Base-by-base conservation (phyloP, 257 asterid genomes). In the Salvia hispanica region DNA sequence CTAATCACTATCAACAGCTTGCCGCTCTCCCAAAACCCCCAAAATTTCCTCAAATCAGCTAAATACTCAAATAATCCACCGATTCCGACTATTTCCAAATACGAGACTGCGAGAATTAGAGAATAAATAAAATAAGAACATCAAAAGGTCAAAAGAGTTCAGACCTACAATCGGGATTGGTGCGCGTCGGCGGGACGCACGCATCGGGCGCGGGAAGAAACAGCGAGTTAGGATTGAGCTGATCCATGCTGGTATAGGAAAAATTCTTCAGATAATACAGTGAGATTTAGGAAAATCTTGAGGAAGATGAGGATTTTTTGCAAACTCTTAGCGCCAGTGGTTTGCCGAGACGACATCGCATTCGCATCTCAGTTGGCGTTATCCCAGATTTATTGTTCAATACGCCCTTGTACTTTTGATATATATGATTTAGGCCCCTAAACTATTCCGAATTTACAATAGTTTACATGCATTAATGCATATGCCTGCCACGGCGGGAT, bases 101-200 rank as follows among this genome's bases (percentile, higher is more conserved):
- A 33, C 61, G 40, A 57, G 8, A 57, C 13, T 37, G 5, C 28
- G 45, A 15, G 44, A 46, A 48, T 10, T 15, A 56, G 18, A 15
- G 25, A 6, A 51, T 31, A 31, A 8, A 10, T 0, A 18, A 7
- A 14, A 40, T n/a, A 40, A 39, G 7, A 4, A 54, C 42, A 64
- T 46, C 31, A 42, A 9, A 46, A 16, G 62, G 34, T 45, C 34
- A 37, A 40, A 58, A 59, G 67, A 37, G 56, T 50, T 70, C 72
- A n/a, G 44, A 84, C 96, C 90, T 80, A 84, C 82, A 81, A 73
- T 84, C 88, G 18, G 76, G 80, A 67, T 77, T 83, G 58, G 84
- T 52, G 40, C 71, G 82, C 55, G 75, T 72, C 59, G 80, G 52
- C 34, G 76, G 78, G 67, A 64, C 64, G 47, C 68, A 77, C 70